These are phyloP conservation scores for Delitschia confertaspora DNA, from an alignment of 495 filamentous ascomycete genomes.

Conservation along the genomic window DNA sequence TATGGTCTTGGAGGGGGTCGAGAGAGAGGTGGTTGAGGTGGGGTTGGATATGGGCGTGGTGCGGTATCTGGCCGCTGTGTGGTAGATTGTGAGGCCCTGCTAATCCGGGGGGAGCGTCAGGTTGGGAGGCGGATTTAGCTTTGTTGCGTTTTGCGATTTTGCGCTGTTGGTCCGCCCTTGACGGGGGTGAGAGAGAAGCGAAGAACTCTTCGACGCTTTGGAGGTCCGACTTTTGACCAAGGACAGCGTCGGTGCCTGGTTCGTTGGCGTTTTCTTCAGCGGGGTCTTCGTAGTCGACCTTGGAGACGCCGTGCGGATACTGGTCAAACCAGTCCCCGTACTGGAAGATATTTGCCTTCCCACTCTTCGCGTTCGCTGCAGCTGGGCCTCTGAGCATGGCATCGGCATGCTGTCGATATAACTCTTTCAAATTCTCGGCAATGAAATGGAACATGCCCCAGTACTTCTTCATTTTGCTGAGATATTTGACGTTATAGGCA, in stretches of 20 bases:
- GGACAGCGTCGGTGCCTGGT: slow-evolving; percentile 66
- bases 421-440: slow-evolving; percentile 83
- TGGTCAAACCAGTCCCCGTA: slow-evolving; percentile 97
- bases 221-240: slow-evolving; percentile 77
- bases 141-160: slow-evolving; percentile 36
- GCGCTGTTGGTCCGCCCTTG: slow-evolving; percentile 41
- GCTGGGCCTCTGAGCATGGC: slow-evolving; percentile 40
- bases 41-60: slow-evolving; percentile 21
- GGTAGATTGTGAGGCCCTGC: slow-evolving; percentile 1
- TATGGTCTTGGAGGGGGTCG: slow-evolving; percentile 9
- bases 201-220: slow-evolving; percentile 96
- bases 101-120: slow-evolving; percentile 12
- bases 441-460: slow-evolving; percentile 99
- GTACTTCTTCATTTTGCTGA: slow-evolving; percentile 89
- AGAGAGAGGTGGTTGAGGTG: slow-evolving; percentile 20
- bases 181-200: slow-evolving; percentile 63
- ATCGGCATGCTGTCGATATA: slow-evolving; percentile 80
- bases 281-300: slow-evolving; percentile 73
- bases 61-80: slow-evolving; percentile 28
- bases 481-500: slow-evolving; percentile 79
- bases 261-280: slow-evolving; percentile 55
- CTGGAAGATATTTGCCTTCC: slow-evolving; percentile 64
- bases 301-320: slow-evolving; percentile 85
- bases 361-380: slow-evolving; percentile 11
- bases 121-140: slow-evolving; percentile 20